Base-by-base conservation (phyloP, 208 protist species). In the Trypanosomatidae sp. region DNA sequence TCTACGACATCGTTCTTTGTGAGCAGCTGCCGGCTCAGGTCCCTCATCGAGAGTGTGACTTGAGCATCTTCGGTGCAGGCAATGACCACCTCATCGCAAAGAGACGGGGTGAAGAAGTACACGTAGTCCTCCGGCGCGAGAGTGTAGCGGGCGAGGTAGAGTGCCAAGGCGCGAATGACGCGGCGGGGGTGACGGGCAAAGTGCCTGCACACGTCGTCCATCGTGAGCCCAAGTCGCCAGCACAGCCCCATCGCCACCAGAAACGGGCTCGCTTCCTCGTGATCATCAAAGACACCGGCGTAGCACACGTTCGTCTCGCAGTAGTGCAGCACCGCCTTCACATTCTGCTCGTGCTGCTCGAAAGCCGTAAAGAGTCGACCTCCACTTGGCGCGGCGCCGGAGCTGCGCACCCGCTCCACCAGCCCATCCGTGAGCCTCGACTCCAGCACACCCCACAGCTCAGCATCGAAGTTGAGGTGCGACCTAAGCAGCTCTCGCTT, bases 61-160 rank as follows among this genome's bases (percentile, higher is more conserved):
- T 79, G 74, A 7, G 62, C 76, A 49, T 90, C 92, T 55, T 71
- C 73, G 56, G 66, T 75, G 80, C 80, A 87, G 43, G 90, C 80
- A 49, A 97, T 86, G n/a, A 85, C 71, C 30, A 92, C 86, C 62
- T 82, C 86, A 75, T 95, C 91, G n/a, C 68, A 73, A n/a, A 95
- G 55, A 44, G 82, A 83, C 6, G 80, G 71, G 4, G 67, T 64
- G 47, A 97, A 93, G 68, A 92, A 86, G 47, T 86, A 73, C 25
- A 84, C 82, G 59, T 90, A 70, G 44, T 97, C 85, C 82, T 97
- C 92, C 43, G 87, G 87, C 0, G 88, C 76, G 39, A 91, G 71
- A 39, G 79, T 74, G 81, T 93, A 93, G 43, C 92, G 86, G 22
- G 83, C 88, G 55, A 92, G 70, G 60, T 90, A 93, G 22, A 97